Evolutionary conservation across 768 basidiomycete genomes (phyloP).

Genomic region (Gyrodon lividus): DNA sequence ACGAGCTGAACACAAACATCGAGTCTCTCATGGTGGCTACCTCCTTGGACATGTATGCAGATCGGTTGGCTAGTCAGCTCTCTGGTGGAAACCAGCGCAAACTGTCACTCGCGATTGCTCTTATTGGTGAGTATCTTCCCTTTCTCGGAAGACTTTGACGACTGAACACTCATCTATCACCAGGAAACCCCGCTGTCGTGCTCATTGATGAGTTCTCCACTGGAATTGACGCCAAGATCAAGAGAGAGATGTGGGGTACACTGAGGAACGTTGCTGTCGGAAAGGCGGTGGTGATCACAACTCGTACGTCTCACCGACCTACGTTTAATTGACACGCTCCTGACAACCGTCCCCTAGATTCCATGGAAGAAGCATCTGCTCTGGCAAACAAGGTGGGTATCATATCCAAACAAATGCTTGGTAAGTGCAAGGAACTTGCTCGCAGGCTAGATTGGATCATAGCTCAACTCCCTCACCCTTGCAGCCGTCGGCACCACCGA

Average conservation of each 20-base stretch:
- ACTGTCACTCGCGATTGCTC: slow-evolving; percentile 69
- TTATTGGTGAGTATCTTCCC: slow-evolving; percentile 50
- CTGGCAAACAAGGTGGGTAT: slow-evolving; percentile 77
- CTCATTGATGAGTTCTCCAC: slow-evolving; percentile 85
- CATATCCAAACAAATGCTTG: slow-evolving; percentile 66
- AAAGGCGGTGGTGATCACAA: slow-evolving; percentile 72
- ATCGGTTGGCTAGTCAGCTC: slow-evolving; percentile 70
- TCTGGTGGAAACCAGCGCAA: slow-evolving; percentile 83
- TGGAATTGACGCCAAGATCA: slow-evolving; percentile 81
- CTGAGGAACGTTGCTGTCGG: slow-evolving; percentile 61
- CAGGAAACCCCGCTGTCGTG: slow-evolving; percentile 74
- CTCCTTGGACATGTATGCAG: slow-evolving; percentile 57
- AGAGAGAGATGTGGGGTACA: slow-evolving; percentile 80
- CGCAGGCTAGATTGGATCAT: neutral
- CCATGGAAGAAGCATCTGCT: slow-evolving; percentile 83
- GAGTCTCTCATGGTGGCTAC: slow-evolving; percentile 58
- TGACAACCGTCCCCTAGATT: slow-evolving; percentile 45
- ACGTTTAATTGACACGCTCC: neutral
- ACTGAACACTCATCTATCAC: neutral
- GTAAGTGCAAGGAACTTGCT: slow-evolving; percentile 33
- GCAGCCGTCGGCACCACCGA: slow-evolving; percentile 67
- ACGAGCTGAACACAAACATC: slow-evolving; percentile 52
- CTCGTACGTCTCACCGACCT: slow-evolving; percentile 43
- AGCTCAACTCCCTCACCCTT: neutral
- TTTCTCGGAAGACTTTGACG: neutral